A percentile compares a stretch with the other conserved stretches of the same genome.
phyloP scores from a whole-genome alignment of 768 basidiomycete species.

The Pulveroboletus sp. region DNA sequence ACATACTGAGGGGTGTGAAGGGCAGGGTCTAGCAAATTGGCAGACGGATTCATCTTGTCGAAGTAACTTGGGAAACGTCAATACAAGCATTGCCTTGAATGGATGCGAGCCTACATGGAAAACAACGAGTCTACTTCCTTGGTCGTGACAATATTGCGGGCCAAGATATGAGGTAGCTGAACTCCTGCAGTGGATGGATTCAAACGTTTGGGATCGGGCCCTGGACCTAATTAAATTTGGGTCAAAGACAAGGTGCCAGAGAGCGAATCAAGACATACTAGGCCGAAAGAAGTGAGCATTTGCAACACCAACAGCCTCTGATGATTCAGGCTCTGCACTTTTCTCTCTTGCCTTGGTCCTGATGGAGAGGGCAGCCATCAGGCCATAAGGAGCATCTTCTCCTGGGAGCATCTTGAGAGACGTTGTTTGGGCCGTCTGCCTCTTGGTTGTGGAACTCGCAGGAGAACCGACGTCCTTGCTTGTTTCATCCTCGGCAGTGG shows the following conservation, averaged over 20 bases:
- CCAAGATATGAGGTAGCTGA: slow-evolving; percentile 60
- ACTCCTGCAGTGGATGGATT: slow-evolving; percentile 39
- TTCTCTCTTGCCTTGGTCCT: slow-evolving; percentile 39
- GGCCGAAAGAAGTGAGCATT: slow-evolving; percentile 63
- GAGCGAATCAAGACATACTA: slow-evolving; percentile 37
- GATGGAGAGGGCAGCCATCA: slow-evolving; percentile 64
- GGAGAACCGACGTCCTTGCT: slow-evolving; percentile 26
- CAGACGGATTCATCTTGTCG: slow-evolving; percentile 71
- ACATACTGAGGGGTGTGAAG: slow-evolving; percentile 82
- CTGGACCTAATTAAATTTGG: slow-evolving; percentile 33
- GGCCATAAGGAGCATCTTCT: slow-evolving; percentile 64
- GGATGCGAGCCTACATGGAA: slow-evolving; percentile 46
- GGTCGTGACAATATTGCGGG: slow-evolving; percentile 56
- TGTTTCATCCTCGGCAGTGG: slow-evolving; percentile 22
- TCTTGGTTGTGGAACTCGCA: slow-evolving; percentile 34
- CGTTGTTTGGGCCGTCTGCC: slow-evolving; percentile 37
- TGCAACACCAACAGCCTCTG: slow-evolving; percentile 59
- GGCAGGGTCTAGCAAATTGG: slow-evolving; percentile 74
- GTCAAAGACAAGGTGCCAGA: not conserved
- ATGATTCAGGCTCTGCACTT: slow-evolving; percentile 41
- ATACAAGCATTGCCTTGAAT: not conserved
- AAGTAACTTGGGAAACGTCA: slow-evolving; percentile 50
- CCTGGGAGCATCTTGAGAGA: slow-evolving; percentile 51
- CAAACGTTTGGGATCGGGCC: slow-evolving; percentile 37
- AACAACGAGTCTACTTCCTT: slow-evolving; percentile 70